Evolutionary conservation across 768 basidiomycete species (phyloP), one percentile per base, ranked within the genome.

Genomic region (Boletus coccyginus): DNA sequence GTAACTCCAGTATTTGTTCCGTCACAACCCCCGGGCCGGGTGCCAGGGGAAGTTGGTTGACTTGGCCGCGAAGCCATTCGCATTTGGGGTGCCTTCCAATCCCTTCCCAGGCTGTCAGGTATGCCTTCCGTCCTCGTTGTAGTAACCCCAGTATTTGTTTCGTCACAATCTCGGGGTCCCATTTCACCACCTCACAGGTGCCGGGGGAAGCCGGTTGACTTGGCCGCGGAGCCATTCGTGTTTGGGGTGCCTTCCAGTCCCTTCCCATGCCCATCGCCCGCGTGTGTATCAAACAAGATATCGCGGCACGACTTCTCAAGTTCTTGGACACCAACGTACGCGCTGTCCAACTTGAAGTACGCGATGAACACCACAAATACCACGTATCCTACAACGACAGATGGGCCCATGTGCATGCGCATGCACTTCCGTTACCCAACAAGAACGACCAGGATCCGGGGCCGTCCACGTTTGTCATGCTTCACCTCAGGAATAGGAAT

Each of bases 121-220:
- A 66, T 67, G 60, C 66, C 64, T 66, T 68, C 66, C 63, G 59
- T 57, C 70, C 70, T 71, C 71, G 61, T 71, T 72, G 70, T 61
- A 6, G 27, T 5, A 11, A 39, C 50, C 47, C 56, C 43, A 21
- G 56, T 54, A 32, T 50, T 59, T 55, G 42, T 52, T 40, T 27
- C 38, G 33, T 65, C 66, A 65, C 62, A 50, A 50, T 56, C 55
- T 67, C 53, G 31, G 50, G 11, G 29, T 32, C 44, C 35, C 48
- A 46, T 55, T 47, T 59, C 61, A 57, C 58, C 33, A 56, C 55
- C 50, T 60, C 38, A 51, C 53, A 6, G 27, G 27, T 2, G 5
- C 27, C 5, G 66, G 51, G 31, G 49, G 46, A 65, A 46, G 24
- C 38, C 55, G n/a, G 44, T n/a, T 52, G 46, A 42, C 56, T 56